These are phyloP conservation scores for Dactylellina sp. DNA, from an alignment of 2,329 filamentous ascomycete species.

Conservation along the genomic window DNA sequence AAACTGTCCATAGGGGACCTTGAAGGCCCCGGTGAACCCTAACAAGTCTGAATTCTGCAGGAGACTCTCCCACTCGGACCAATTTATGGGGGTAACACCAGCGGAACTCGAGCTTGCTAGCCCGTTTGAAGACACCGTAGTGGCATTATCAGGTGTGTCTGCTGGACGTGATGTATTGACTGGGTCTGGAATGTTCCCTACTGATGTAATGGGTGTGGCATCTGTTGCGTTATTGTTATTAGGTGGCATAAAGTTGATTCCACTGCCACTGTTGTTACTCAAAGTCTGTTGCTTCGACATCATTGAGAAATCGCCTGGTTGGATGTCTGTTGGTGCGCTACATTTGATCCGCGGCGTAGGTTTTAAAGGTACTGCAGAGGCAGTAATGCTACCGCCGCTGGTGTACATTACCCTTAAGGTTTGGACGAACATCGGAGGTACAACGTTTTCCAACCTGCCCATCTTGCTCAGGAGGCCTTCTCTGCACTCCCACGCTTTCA, in stretches of 20 bases:
- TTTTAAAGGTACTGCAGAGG: not conserved
- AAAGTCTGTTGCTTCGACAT: not conserved
- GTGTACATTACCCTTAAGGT: slow-evolving; percentile 20
- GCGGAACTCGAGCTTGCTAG: slow-evolving; percentile 6
- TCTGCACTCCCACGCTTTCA: slow-evolving; percentile 62
- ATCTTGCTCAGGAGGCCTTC: slow-evolving; percentile 23
- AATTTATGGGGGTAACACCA: slow-evolving; percentile 51
- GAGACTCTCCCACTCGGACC: slow-evolving; percentile 52
- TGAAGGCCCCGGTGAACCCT: slow-evolving; percentile 38
- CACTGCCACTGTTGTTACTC: too few relatives aligned
- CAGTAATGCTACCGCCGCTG: slow-evolving; percentile 6
- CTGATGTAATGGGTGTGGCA: not conserved
- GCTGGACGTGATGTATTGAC: slow-evolving; percentile 24
- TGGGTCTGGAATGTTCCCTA: slow-evolving; percentile 5
- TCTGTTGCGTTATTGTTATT: not conserved
- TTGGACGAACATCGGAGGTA: slow-evolving; percentile 30
- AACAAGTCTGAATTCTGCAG: slow-evolving; percentile 52
- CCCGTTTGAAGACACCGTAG: slow-evolving; percentile 23
- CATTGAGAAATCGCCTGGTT: slow-evolving; percentile 3
- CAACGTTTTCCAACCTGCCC: slow-evolving; percentile 16
- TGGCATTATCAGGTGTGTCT: slow-evolving; percentile 6
- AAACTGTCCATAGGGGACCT: slow-evolving; percentile 14
- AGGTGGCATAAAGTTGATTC: not conserved
- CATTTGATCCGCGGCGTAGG: not conserved
- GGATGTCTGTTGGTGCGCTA: too few relatives aligned